Evolutionary conservation across 768 basidiomycete genomes (phyloP), one percentile per base, ranked within the genome.

Genomic region (Serendipita vermifera): DNA sequence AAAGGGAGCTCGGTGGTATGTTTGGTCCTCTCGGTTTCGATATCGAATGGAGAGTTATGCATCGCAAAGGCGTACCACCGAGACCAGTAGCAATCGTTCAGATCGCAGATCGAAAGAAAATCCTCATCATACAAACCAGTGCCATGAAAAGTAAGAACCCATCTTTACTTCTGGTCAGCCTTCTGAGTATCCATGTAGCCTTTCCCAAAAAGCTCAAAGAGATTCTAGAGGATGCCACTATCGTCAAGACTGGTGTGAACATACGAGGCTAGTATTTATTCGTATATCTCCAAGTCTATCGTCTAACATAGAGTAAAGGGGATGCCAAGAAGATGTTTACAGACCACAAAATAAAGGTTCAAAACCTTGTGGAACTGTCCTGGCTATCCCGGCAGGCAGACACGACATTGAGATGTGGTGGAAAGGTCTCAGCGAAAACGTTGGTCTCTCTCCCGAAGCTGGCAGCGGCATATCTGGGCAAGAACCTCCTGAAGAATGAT

Each of bases 11-110:
- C 22, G 46, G 31, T 15, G 6, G 7, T 31, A 29, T 31, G 20
- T 15, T 29, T 20, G 46, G 59, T 17, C 57, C 58, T 13, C 38
- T 77, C 51, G 87, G 87, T 26, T 80, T 89, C 60, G 87, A 90
- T 64, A 71, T 86, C 33, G 87, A 90, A 67, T 89, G 87, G 86
- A 79, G 75, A 58, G 87, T 87, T 0, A 77, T 63, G 17, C 80
- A 68, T 61, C 59, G 61, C 41, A 80, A 77, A 63, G 79, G 82
- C 20, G 63, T 67, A 24, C 62, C 68, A 26, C 76, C 81, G 66
- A 84, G 88, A 63, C 82, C 75, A 22, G 81, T 85, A 17, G 80
- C 87, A 2, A 73, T 89, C 22, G 73, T 89, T 3, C 87, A 90
- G 64, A 74, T 89, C 15, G 82, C 85, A 2, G 79, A 72, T 59